Evolutionary conservation across 2,329 filamentous ascomycete genomes (phyloP), one percentile per base, ranked within the genome.

Genomic region (Leptodontidium sp.): DNA sequence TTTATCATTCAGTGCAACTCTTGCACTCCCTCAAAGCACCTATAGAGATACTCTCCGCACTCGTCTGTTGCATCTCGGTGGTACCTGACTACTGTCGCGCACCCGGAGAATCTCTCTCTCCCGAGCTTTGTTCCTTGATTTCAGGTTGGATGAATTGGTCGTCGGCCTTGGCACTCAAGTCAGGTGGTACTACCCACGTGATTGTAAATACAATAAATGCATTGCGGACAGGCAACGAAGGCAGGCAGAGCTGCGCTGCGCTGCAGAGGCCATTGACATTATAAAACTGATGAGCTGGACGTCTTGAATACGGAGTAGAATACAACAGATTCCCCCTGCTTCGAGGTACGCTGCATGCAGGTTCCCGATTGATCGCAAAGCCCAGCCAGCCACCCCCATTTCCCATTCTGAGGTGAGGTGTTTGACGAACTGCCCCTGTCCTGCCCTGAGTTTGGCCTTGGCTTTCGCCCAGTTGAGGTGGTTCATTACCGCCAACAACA

Each of bases 351-450:
- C n/a, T 61, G 17, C 24, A 61, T 61, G 58, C 40, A 61, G 58
- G 58, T 61, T 7, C 58, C 58, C 6, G 29, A 32, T 32, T 32
- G 29, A 32, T 32, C 58, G n/a, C 38, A 45, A n/a, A 12, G n/a
- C 49, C 24, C 29, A 43, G 67, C 67, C 38, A 76, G 77, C 6
- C 73, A 74, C 29, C 29, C 29, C 21, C 21, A 21, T 1, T 21
- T 21, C 21, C 21, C 1, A 32, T 32, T 32, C 29, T 32, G 29
- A 32, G 29, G 29, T 32, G 29, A 32, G 29, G 29, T 32, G 29
- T 32, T 32, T 32, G 29, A 6, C 29, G 29, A 32, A 32, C 4
- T 32, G 29, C 29, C 29, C 29, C 21, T 21, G 21, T 21, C 21
- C 21, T 21, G 21, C 21, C 21, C 21, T 21, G 21, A 21, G 21